Percentiles rank a stretch among this genome's conserved stretches.
Conservation (phyloP, 495 filamentous ascomycete species). For the Niebla homalea region DNA sequence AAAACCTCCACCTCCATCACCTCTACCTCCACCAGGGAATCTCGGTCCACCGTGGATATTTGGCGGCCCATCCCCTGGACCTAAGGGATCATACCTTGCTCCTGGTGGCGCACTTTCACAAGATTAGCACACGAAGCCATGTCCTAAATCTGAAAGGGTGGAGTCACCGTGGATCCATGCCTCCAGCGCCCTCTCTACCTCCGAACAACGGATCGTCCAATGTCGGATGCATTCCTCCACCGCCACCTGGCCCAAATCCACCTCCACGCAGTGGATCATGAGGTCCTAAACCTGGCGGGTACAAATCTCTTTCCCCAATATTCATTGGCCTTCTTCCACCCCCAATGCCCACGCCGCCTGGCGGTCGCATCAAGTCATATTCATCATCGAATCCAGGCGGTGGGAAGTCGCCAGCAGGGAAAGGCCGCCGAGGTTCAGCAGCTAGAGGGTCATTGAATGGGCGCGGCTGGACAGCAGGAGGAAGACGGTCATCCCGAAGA, state of each 20-base stretch:
- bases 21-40: slow-evolving; percentile 30
- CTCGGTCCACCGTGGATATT: slow-evolving; percentile 35
- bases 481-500: slow-evolving; percentile 37
- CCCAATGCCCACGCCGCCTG: slow-evolving; percentile 31
- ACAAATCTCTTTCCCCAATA: slow-evolving; percentile 75
- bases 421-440: slow-evolving; percentile 42
- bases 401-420: slow-evolving; percentile 64
- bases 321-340: slow-evolving; percentile 44
- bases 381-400: slow-evolving; percentile 92
- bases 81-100: slow-evolving; percentile 67
- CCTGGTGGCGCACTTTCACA: slow-evolving; percentile 40
- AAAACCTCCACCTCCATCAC: slow-evolving; percentile 27
- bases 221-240: slow-evolving; percentile 86
- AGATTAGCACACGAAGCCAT: neutral
- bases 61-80: slow-evolving; percentile 53
- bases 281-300: slow-evolving; percentile 76
- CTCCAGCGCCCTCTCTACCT: slow-evolving; percentile 38
- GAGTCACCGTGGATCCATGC: slow-evolving; percentile 22
- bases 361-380: slow-evolving; percentile 64
- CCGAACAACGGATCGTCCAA: slow-evolving; percentile 87
- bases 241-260: slow-evolving; percentile 38
- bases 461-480: slow-evolving; percentile 46
- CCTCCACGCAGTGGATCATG: slow-evolving; percentile 62
- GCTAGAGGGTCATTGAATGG: slow-evolving; percentile 59
- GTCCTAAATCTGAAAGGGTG: neutral